Evolutionary conservation across 257 asterid species (phyloP), one percentile per base, ranked within the genome.

Genomic region (Oldenlandia corymbosa): DNA sequence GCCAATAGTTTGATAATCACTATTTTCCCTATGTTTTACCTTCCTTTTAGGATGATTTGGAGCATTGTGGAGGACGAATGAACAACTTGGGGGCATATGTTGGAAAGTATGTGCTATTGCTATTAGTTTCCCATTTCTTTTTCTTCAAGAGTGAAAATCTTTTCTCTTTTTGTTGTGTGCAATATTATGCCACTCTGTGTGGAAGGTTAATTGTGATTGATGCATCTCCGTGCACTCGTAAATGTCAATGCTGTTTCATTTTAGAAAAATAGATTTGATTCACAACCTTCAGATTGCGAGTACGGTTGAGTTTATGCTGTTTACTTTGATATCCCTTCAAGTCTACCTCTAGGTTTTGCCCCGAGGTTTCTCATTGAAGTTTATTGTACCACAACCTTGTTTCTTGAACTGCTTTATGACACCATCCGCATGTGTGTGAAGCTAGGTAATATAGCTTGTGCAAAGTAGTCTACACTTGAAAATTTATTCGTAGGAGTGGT

Each of bases 21-120:
- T 28, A 20, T 36, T 32, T 60, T 59, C 41, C 23, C 18, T 12
- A 13, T 64, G 27, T 49, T 23, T 5, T 77, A 48, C n/a, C 62
- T 39, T 66, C 26, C 36, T 57, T 49, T 60, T 77, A 85, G 95
- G 91, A 88, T 88, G 95, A 69, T 88, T 67, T 84, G 84, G 95
- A 81, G 74, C 83, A 62, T 86, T 24, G 79, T 82, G 73, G 83
- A 81, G 72, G 83, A 80, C 13, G 89, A 80, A 72, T 81, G 84
- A 86, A 55, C 77, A 53, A 55, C 45, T 52, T n/a, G n/a, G n/a
- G n/a, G 18, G 71, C 68, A 74, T 62, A 50, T 53, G 68, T n/a
- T n/a, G 54, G 45, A 46, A 31, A 16, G 69, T 62, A 55, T 18
- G 74, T 26, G 6, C 37, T 11, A 30, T 23, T 30, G 10, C 13